Evolutionary conservation across 441 rosid species (phyloP).

Genomic region (Erysimum cheiri): DNA sequence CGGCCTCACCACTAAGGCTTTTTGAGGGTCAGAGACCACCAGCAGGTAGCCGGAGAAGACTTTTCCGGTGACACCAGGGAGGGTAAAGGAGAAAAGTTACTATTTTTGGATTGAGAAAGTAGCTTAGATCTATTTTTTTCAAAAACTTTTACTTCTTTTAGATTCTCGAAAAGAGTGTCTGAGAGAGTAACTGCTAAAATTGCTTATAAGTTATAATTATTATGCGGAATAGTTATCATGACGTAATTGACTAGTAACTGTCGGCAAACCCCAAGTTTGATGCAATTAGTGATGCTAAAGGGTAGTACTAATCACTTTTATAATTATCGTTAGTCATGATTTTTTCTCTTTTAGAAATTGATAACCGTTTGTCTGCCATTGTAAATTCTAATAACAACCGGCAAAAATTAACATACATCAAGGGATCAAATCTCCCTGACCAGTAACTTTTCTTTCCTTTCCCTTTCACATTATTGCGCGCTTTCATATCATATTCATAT

Average conservation of each 20-base stretch:
- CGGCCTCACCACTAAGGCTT: too few relatives aligned
- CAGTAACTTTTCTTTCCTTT: slow-evolving; percentile 27
- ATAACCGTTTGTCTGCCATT: slow-evolving; percentile 43
- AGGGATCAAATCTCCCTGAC: slow-evolving; percentile 24
- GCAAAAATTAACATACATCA: slow-evolving; percentile 35
- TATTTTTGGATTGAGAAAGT: too few relatives aligned
- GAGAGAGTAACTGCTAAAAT: too few relatives aligned
- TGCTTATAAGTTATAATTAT: not conserved
- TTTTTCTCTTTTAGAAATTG: slow-evolving; percentile 32
- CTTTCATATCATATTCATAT: slow-evolving; percentile 19
- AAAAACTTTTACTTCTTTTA: too few relatives aligned
- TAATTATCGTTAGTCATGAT: slow-evolving; percentile 35
- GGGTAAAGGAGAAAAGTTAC: too few relatives aligned
- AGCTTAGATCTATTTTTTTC: too few relatives aligned
- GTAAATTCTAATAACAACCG: slow-evolving; percentile 38
- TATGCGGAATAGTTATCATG: slow-evolving; percentile 6
- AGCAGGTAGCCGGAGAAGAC: too few relatives aligned
- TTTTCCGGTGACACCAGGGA: too few relatives aligned
- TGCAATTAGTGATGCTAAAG: slow-evolving; percentile 37
- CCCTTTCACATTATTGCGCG: slow-evolving; percentile 29
- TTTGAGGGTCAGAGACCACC: too few relatives aligned
- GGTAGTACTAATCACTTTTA: slow-evolving; percentile 36
- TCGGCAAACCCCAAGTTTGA: slow-evolving; percentile 47
- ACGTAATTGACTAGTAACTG: slow-evolving; percentile 37
- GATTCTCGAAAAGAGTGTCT: too few relatives aligned